Base-by-base conservation (phyloP, 73 alveolate genomes). In the Symbiodinium pilosum region DNA sequence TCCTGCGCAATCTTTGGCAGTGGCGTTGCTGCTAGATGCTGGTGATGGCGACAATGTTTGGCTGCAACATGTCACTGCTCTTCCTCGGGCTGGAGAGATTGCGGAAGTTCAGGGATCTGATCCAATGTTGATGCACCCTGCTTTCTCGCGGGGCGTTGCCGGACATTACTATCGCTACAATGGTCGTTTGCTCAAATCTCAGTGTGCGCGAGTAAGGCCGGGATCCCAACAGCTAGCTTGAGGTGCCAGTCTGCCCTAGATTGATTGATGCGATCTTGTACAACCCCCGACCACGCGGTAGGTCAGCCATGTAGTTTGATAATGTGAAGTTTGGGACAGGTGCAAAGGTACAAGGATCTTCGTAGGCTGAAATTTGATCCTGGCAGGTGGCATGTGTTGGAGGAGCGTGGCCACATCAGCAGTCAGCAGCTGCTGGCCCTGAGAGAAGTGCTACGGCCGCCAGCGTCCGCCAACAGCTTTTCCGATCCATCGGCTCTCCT, bases 401-500 rank as follows among this genome's bases (percentile, higher is more conserved):
- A 91, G 97, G 97, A 91, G 85, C 73, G 97, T 42, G 97, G 97
- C 52, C 97, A 91, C 81, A 41, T 69, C 38, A 69, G 89, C 97
- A 24, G 30, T 42, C 28, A 32, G 52, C 97, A 91, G 51, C 56
- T 91, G 44, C 71, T 32, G 36, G 88, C 87, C 30, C 81, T 91
- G 83, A 54, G 88, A 42, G 73, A 69, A n/a, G 54, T 91, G 34
- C 77, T 91, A 73, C 97, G 88, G 30, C 56, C 97, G 30, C 97
- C 97, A 1, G 88, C 89, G 34, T 42, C 97, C 7, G 87, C 71
- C 47, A 28, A 42, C 43, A 68, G 87, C 47, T 73, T 34, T 43
- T n/a, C 64, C 51, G 97, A 91, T 30, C 97, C 97, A 69, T 68
- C 81, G 30, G 97, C 97, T 5, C 88, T 91, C 36, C 47, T 83